Evolutionary conservation across 2,329 filamentous ascomycete species (phyloP), one percentile per base, ranked within the genome.

Genomic region (Trichoderma koningii): DNA sequence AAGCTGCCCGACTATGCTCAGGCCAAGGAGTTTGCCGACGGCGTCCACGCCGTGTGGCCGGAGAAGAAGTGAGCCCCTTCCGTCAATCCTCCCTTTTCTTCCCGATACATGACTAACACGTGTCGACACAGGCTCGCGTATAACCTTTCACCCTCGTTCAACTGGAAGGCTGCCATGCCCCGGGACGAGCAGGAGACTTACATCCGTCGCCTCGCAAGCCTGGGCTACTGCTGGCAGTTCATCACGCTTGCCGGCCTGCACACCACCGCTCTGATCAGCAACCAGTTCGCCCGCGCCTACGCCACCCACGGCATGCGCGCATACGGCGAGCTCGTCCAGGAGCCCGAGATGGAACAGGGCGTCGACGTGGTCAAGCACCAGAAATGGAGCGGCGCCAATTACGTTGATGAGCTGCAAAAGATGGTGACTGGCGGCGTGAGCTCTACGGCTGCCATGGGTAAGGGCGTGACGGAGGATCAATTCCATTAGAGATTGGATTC

Each of bases 171-270:
- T 66, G 95, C 94, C 72, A 97, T 97, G 93, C 85, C 92, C 51
- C 87, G 90, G 70, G 84, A 85, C 61, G 94, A 98, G 77, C 95
- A 99, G 81, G 92, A 97, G 82, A 99, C 95, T 21, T 99, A 98
- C 82, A 99, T 99, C 82, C 83, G 88, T 68, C 91, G 95, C 48
- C 90, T 99, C 47, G 93, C 89, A 67, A 74, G 82, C 68, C 86
- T 99, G 55, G 95, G 95, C 68, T 99, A 99, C 86, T 96, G 92
- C 87, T 99, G 95, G 95, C 95, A 99, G 80, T 99, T 99, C 84
- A 99, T 99, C 83, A 99, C 95, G n/a, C 87, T 99, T 53, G 95
- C 94, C 5, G 95, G 95, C 71, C 85, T 99, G 75, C 95, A 99
- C 83, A 96, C 92, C 68, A 97, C 92, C 4, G 95, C 94, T 44